These are phyloP conservation scores for Sporothrix schenckii DNA, from an alignment of 2,329 filamentous ascomycete species.

Conservation along the genomic window DNA sequence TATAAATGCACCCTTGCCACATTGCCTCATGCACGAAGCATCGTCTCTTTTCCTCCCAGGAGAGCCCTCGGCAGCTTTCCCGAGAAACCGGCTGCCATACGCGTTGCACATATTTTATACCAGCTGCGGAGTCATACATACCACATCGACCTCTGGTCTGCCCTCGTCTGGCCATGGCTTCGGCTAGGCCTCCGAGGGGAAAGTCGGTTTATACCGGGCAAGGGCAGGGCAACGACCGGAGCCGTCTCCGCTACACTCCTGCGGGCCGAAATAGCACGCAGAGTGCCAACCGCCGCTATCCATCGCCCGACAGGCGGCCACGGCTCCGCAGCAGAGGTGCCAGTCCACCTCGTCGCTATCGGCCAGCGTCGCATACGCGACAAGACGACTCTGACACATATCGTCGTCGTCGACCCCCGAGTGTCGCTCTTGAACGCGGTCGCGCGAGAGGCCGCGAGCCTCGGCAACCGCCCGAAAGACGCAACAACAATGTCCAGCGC, in stretches of 20 bases:
- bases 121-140: background rate
- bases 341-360: background rate
- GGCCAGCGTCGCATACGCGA: background rate
- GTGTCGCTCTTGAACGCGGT: too few species aligned
- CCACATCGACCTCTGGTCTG: background rate
- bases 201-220: background rate
- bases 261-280: background rate
- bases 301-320: conserved; percentile 4
- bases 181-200: background rate
- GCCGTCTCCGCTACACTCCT: background rate
- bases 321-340: background rate
- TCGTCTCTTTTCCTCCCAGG: background rate
- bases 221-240: background rate
- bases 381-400: background rate
- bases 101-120: background rate
- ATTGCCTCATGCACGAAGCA: background rate
- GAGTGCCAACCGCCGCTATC: background rate
- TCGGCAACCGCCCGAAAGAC: background rate
- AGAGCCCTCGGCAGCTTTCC: background rate
- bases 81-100: background rate
- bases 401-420: background rate
- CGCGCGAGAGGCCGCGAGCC: background rate
- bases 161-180: background rate
- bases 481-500: background rate
- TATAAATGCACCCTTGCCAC: conserved; percentile 19